A percentile compares a stretch with the other conserved stretches of the same genome.
Evolutionary conservation across 441 rosid species (phyloP).

Genomic region (Gossypium davidsonii): DNA sequence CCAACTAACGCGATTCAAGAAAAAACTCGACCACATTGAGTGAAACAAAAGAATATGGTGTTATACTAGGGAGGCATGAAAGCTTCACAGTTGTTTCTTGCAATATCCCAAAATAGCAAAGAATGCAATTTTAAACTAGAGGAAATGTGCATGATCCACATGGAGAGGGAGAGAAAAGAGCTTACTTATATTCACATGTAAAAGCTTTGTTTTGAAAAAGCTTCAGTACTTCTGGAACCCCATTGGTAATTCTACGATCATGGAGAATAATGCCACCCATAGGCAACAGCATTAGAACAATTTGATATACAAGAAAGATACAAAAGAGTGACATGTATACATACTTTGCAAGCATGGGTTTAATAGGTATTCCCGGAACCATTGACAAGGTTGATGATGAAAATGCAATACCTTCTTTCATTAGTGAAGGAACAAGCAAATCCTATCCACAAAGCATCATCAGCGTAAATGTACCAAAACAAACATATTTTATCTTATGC

Average conservation of each 20-base stretch:
- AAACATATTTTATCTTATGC: neutral
- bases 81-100: neutral
- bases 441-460: constrained; percentile 42
- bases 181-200: constrained; percentile 87
- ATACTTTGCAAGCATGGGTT: constrained; percentile 94
- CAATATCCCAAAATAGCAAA: neutral
- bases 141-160: neutral
- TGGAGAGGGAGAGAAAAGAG: constrained; percentile 10
- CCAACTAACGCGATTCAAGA: neutral
- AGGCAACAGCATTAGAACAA: constrained; percentile 16
- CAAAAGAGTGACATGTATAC: constrained; percentile 13
- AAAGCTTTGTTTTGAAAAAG: constrained; percentile 61
- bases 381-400: constrained; percentile 67
- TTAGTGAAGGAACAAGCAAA: constrained; percentile 60
- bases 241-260: constrained; percentile 61
- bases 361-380: constrained; percentile 78
- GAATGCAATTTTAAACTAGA: neutral
- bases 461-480: neutral
- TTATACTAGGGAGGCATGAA: neutral
- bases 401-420: constrained; percentile 59
- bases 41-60: neutral
- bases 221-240: constrained; percentile 52
- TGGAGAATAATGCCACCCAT: constrained; percentile 2
- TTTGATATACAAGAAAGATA: neutral
- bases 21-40: neutral